phyloP scores from a whole-genome alignment of 805 yeast species.

The Ogataea sp. region DNA sequence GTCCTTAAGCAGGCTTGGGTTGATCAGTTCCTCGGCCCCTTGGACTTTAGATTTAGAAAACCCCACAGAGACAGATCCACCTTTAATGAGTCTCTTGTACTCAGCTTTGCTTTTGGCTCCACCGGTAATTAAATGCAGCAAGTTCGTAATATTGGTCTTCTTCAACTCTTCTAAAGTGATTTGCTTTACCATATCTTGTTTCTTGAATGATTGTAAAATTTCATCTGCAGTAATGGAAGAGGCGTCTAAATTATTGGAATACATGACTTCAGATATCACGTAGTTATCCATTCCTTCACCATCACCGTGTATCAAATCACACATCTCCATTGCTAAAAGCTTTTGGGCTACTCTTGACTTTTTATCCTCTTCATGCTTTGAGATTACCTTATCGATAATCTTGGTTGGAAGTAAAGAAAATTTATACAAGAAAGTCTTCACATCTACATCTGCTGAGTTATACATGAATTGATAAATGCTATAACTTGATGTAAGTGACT shows the following conservation, averaged over 20 bases:
- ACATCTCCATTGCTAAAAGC: slow-evolving; percentile 73
- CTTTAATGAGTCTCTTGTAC: slow-evolving; percentile 41
- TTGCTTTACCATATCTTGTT: slow-evolving; percentile 45
- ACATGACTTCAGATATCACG: slow-evolving; percentile 58
- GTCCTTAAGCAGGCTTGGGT: slow-evolving; percentile 47
- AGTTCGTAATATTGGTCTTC: slow-evolving; percentile 39
- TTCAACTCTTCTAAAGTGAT: slow-evolving; percentile 24
- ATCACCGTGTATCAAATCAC: slow-evolving; percentile 80
- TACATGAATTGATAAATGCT: slow-evolving; percentile 81
- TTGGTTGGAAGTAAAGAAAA: slow-evolving; percentile 71
- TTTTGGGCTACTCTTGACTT: slow-evolving; percentile 66
- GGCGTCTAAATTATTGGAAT: slow-evolving; percentile 19
- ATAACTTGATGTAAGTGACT: slow-evolving; percentile 66
- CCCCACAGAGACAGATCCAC: slow-evolving; percentile 73
- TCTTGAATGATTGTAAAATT: slow-evolving; percentile 40
- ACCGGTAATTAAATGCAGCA: slow-evolving; percentile 29
- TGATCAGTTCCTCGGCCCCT: slow-evolving; percentile 40
- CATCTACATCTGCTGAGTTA: slow-evolving; percentile 70
- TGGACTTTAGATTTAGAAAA: slow-evolving; percentile 41
- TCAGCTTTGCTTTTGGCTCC: slow-evolving; percentile 35
- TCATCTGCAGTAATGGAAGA: slow-evolving; percentile 23
- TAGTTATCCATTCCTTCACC: slow-evolving; percentile 67
- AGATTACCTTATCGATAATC: slow-evolving; percentile 47
- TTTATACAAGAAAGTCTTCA: slow-evolving; percentile 57
- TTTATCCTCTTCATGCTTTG: slow-evolving; percentile 49